phyloP scores from a whole-genome alignment of 2,329 filamentous ascomycete genomes.

The Cercospora berteroae region DNA sequence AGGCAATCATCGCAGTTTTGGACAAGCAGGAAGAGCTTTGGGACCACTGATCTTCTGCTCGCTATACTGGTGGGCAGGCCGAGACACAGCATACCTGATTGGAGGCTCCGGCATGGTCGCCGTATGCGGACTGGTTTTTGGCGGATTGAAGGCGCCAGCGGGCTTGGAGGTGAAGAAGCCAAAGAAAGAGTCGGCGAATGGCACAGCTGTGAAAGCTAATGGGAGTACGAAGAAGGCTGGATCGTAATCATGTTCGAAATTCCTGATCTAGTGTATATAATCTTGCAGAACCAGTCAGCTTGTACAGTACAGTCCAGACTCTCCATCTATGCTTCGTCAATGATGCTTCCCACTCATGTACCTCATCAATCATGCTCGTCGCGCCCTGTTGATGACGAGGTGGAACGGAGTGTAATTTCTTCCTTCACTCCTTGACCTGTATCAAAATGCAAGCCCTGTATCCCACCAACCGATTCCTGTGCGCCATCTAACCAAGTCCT shows the following conservation, averaged over 20 bases:
- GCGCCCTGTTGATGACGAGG: not conserved
- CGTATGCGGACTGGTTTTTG: conserved; percentile 70
- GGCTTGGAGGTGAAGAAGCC: conserved; percentile 25
- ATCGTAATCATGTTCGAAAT: not conserved
- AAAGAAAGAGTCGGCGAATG: conserved; percentile 8
- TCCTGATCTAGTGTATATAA: conserved; percentile 1
- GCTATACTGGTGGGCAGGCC: conserved; percentile 96
- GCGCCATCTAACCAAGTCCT: conserved; percentile 58
- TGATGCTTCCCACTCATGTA: not conserved
- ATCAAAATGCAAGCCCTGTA: conserved; percentile 50
- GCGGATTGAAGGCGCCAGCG: conserved; percentile 64
- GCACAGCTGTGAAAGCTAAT: conserved; percentile 11
- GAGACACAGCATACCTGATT: conserved; percentile 77
- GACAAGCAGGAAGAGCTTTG: conserved; percentile 81
- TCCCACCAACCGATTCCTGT: conserved; percentile 63
- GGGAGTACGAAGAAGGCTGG: conserved; percentile 22
- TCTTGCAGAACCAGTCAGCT: not conserved
- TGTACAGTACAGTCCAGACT: not conserved
- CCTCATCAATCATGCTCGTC: not conserved
- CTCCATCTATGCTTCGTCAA: not conserved
- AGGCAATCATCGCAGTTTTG: conserved; percentile 74
- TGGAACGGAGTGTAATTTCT: not conserved
- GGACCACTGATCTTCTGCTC: conserved; percentile 90
- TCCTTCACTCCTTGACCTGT: not conserved
- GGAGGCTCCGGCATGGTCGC: conserved; percentile 77